A percentile compares a stretch with the other conserved stretches of the same genome.
These are phyloP conservation scores for Debaryomyces coudertii DNA, from an alignment of 1,139 yeast genomes.

Conservation along the genomic window DNA sequence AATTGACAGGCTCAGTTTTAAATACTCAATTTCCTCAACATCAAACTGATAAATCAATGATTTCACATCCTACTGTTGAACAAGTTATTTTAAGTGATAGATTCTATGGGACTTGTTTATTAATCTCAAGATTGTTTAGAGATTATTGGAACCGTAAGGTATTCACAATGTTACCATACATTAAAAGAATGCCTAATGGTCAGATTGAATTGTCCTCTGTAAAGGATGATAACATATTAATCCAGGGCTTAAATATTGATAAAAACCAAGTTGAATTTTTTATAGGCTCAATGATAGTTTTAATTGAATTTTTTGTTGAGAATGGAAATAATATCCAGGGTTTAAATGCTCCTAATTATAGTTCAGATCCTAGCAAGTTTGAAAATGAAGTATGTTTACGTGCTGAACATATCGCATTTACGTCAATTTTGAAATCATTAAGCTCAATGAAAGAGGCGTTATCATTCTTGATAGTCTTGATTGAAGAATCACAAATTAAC, in stretches of 20 bases:
- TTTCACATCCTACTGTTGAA: slow-evolving; percentile 51
- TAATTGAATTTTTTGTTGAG: slow-evolving; percentile 60
- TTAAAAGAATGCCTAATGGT: slow-evolving; percentile 46
- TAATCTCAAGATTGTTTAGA: slow-evolving; percentile 76
- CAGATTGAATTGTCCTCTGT: slow-evolving; percentile 44
- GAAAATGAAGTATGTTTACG: slow-evolving; percentile 74
- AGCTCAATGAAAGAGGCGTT: slow-evolving; percentile 86
- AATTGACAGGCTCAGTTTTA: slow-evolving; percentile 7
- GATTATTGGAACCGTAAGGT: slow-evolving; percentile 78
- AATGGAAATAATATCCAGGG: slow-evolving; percentile 69
- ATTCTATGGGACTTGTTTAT: slow-evolving; percentile 85
- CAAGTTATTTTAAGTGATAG: slow-evolving; percentile 88
- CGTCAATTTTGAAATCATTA: slow-evolving; percentile 73
- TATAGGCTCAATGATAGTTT: slow-evolving; percentile 64
- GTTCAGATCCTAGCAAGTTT: slow-evolving; percentile 51
- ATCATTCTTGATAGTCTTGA: slow-evolving; percentile 79
- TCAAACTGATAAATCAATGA: slow-evolving; percentile 15
- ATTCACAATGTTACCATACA: slow-evolving; percentile 52
- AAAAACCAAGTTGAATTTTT: slow-evolving; percentile 65
- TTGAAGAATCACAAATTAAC: slow-evolving; percentile 68
- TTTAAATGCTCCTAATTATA: slow-evolving; percentile 52
- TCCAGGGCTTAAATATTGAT: slow-evolving; percentile 51
- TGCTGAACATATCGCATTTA: slow-evolving; percentile 90
- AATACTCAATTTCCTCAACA: slow-evolving; percentile 15
- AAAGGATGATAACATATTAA: slow-evolving; percentile 49